These are phyloP conservation scores for Nicotiana otophora DNA, from an alignment of 257 asterid species.

Conservation along the genomic window DNA sequence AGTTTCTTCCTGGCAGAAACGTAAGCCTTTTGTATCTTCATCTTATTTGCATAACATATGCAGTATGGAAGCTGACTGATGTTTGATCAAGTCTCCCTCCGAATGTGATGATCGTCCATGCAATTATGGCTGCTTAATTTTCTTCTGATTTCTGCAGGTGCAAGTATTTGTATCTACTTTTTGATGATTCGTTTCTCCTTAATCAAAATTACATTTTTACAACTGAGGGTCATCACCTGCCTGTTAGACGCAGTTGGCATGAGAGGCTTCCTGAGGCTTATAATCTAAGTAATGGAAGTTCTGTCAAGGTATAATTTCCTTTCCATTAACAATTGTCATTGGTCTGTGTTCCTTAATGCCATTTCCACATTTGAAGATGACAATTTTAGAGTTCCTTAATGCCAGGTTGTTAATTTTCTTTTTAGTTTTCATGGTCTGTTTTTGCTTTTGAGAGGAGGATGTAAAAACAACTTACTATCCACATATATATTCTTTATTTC, in stretches of 20 bases:
- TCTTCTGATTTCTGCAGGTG: constrained; percentile 48
- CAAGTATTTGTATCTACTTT: constrained; percentile 90
- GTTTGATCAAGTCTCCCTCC: background rate
- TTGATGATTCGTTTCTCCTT: constrained; percentile 67
- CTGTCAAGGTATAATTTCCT: constrained; percentile 46
- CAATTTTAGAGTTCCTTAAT: background rate
- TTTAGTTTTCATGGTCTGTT: background rate
- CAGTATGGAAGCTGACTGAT: background rate
- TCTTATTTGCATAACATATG: background rate
- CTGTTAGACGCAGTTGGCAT: constrained; percentile 84
- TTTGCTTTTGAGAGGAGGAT: background rate
- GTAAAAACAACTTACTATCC: constrained; percentile 63
- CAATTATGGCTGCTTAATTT: background rate
- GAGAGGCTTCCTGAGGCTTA: constrained; percentile 73
- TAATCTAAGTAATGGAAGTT: constrained; percentile 66
- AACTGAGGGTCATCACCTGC: constrained; percentile 96
- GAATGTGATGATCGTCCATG: background rate
- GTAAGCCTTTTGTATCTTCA: constrained; percentile 35
- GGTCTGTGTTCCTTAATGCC: background rate
- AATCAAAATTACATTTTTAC: constrained; percentile 75
- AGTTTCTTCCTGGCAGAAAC: constrained; percentile 97
- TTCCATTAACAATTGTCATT: background rate
- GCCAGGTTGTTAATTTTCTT: background rate
- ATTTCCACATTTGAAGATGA: background rate
- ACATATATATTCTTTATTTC: constrained; percentile 91